Evolutionary conservation across 768 basidiomycete genomes (phyloP), one percentile per base, ranked within the genome.

Genomic region (Termitomyces sp.): DNA sequence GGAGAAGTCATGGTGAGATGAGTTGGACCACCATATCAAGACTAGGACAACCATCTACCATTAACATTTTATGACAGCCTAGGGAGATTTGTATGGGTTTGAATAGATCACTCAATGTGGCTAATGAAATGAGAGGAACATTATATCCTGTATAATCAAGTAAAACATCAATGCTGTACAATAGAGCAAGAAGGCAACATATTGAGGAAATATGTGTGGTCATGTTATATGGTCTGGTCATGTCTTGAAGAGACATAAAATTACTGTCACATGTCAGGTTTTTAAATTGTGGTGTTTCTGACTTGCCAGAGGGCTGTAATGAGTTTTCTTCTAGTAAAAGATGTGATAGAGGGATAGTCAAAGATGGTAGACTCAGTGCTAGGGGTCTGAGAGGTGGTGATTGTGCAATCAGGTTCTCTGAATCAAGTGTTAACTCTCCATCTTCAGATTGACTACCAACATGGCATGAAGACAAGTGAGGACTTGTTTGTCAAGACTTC

Each of bases 1-100:
- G 60, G 56, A 84, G 73, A 3, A 71, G 67, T 9, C 70, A 76
- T 1, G 76, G 74, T 4, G 84, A 85, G n/a, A 70, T 68, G 59
- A 86, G 76, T 44, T 81, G 78, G 22, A 86, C 73, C 7, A 74
- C 73, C 4, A 79, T 73, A 59, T 78, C 74, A 59, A 79, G 73
- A 53, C 70, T 63, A 9, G 68, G 69, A 57, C 81, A 68, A 27
- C 10, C 37, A 18, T 48, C 22, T 12, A 36, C 16, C 10, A 20
- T 20, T 18, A 37, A 18, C 3, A n/a, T n/a, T n/a, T 5, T 45
- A 26, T 54, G 39, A 51, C 58, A 24, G 20, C 51, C 22, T 26
- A 64, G 33, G 13, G 34, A 43, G 1, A 65, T 59, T 32, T 53
- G 30, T 14, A 57, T 20, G 2, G 62, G 54, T 55, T 43, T 40